phyloP scores from a whole-genome alignment of 2,329 filamentous ascomycete genomes.

The Xylaria sp. region DNA sequence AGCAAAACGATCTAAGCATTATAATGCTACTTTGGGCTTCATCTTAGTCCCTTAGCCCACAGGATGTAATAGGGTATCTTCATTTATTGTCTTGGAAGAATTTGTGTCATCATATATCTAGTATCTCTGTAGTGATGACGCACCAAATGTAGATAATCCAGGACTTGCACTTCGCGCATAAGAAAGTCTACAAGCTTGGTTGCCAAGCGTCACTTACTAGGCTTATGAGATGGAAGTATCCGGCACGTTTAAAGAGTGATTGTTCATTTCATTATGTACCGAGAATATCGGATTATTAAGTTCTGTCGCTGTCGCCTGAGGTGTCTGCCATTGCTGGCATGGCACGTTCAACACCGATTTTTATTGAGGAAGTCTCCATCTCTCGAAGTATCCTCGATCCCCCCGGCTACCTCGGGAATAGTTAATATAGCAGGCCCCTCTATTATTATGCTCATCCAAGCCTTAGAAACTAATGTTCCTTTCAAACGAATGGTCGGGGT shows the following conservation, averaged over 20 bases:
- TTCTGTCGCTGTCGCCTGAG: not conserved
- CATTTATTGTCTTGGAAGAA: not conserved
- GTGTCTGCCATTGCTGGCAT: not conserved
- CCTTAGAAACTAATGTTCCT: not conserved
- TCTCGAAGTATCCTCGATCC: not conserved
- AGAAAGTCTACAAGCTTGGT: not conserved
- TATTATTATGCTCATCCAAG: not conserved
- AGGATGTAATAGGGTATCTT: not conserved
- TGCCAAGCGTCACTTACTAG: not conserved
- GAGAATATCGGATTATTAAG: not conserved
- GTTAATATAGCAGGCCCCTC: not conserved
- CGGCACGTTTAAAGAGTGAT: not conserved
- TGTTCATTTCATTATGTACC: not conserved
- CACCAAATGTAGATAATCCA: not conserved
- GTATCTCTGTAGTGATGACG: not conserved
- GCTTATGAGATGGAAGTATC: not conserved
- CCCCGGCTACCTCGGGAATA: not conserved
- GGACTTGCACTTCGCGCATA: not conserved
- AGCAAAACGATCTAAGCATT: too few species aligned
- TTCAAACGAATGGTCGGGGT: not conserved
- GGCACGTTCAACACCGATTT: not conserved
- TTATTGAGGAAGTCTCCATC: not conserved
- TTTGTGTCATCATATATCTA: not conserved
- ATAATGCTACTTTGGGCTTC: too few species aligned
- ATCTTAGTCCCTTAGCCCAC: not conserved